Evolutionary conservation across 2,329 filamentous ascomycete species (phyloP).

Genomic region (Aaosphaeria pasadenensis): DNA sequence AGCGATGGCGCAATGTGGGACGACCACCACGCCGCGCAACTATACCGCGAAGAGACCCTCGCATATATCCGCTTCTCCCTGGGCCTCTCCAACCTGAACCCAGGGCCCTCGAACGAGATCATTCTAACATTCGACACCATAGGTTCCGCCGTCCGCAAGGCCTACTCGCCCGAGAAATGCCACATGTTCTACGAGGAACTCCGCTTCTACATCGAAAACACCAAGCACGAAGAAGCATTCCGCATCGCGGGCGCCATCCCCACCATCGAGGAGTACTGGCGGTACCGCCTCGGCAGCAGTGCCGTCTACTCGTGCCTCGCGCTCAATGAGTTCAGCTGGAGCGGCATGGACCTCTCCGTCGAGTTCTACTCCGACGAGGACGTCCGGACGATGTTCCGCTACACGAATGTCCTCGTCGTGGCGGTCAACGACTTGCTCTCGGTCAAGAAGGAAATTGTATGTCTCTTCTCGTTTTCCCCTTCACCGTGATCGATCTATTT

Average conservation of each 20-base stretch:
- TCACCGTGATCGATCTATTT: too few relatives aligned
- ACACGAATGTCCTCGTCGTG: constrained; percentile 6
- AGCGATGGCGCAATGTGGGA: constrained; percentile 3
- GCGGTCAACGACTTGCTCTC: constrained; percentile 6
- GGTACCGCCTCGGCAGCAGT: constrained; percentile 9
- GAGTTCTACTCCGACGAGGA: constrained; percentile 4
- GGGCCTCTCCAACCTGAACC: constrained; percentile 1
- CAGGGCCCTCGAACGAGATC: neutral
- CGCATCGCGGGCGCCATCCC: constrained; percentile 3
- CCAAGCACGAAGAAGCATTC: constrained; percentile 7
- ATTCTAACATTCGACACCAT: constrained; percentile 6
- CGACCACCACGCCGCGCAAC: constrained; percentile 5
- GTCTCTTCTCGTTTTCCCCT: neutral
- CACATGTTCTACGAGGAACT: constrained; percentile 5
- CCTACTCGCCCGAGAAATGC: neutral
- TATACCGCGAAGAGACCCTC: constrained; percentile 7
- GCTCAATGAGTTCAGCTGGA: constrained; percentile 10
- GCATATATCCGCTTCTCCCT: constrained; percentile 6
- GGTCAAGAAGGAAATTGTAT: constrained; percentile 5
- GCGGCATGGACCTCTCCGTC: constrained; percentile 2
- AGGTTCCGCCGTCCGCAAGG: constrained; percentile 1
- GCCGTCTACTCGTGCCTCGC: constrained; percentile 7
- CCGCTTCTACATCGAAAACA: constrained; percentile 4
- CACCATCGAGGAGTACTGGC: constrained; percentile 10
- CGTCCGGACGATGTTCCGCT: constrained; percentile 1